phyloP scores from a whole-genome alignment of 192 early-diverging fungal species.

The Backusella mclennaniae region DNA sequence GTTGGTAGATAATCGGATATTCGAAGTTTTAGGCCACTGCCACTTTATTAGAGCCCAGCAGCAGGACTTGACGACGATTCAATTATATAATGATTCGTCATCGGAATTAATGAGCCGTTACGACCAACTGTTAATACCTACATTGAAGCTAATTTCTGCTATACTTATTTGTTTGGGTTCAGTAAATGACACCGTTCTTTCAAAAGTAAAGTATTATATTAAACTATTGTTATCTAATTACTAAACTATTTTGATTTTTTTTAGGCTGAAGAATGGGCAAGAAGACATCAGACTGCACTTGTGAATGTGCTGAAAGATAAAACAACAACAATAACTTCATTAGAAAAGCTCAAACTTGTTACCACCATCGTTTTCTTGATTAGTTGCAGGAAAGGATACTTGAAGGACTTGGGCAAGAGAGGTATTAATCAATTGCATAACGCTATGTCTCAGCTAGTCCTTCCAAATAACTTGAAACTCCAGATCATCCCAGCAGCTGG shows the following conservation, averaged over 20 bases:
- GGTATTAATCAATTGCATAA: conserved; percentile 2
- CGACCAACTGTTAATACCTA: conserved; percentile 17
- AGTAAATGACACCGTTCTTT: conserved; percentile 8
- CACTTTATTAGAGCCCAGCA: conserved; percentile 13
- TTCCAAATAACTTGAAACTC: not conserved
- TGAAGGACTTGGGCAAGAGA: not conserved
- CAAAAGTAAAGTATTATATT: not conserved
- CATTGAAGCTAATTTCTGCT: conserved; percentile 14
- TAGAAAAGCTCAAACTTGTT: not conserved
- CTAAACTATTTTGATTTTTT: not conserved
- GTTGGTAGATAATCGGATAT: not conserved
- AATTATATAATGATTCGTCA: not conserved
- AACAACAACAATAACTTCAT: not conserved
- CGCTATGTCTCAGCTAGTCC: not conserved
- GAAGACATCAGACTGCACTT: conserved; percentile 11
- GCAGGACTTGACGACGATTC: not conserved
- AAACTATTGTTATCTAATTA: not conserved
- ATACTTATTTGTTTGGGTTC: conserved; percentile 4
- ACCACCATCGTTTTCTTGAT: not conserved
- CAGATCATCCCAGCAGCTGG: not conserved
- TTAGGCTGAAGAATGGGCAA: conserved; percentile 17
- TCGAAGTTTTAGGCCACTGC: conserved; percentile 10
- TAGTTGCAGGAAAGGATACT: not conserved
- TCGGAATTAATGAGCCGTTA: conserved; percentile 1
- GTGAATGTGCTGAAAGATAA: conserved; percentile 3